Evolutionary conservation across 768 basidiomycete species (phyloP).

Genomic region (Cystofilobasidium macerans): DNA sequence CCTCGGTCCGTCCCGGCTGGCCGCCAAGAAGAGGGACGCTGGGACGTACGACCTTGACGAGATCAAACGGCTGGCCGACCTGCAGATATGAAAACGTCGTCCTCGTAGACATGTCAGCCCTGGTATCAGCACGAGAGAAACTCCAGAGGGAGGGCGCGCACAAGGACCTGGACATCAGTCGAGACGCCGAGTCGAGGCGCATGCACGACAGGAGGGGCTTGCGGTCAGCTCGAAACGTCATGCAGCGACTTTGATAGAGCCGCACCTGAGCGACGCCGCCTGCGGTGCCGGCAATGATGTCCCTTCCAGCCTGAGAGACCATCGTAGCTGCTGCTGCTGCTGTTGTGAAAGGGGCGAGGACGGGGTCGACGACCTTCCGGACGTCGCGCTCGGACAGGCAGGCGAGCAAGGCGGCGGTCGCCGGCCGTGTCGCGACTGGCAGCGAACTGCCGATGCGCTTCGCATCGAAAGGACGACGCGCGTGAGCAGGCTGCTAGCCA

Average conservation of each 20-base stretch:
- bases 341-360: not conserved
- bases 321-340: slow-evolving; percentile 8
- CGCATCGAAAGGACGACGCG: no score
- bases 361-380: no score
- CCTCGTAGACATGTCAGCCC: slow-evolving; percentile 55
- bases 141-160: not conserved
- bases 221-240: not conserved
- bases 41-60: slow-evolving; percentile 70
- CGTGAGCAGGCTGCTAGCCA: no score
- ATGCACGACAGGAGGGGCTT: slow-evolving; percentile 29
- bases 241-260: slow-evolving; percentile 1
- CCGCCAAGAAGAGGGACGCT: not conserved
- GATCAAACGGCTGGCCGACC: slow-evolving; percentile 91
- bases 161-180: not conserved
- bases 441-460: no score
- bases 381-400: no score
- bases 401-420: no score
- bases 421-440: no score
- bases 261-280: slow-evolving; percentile 76
- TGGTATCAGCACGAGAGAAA: no score
- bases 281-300: slow-evolving; percentile 77
- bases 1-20: not conserved
- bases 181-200: not conserved
- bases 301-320: slow-evolving; percentile 62
- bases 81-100: slow-evolving; percentile 34